Conservation (phyloP, 495 filamentous ascomycete genomes). For the Penicillium fimorum region DNA sequence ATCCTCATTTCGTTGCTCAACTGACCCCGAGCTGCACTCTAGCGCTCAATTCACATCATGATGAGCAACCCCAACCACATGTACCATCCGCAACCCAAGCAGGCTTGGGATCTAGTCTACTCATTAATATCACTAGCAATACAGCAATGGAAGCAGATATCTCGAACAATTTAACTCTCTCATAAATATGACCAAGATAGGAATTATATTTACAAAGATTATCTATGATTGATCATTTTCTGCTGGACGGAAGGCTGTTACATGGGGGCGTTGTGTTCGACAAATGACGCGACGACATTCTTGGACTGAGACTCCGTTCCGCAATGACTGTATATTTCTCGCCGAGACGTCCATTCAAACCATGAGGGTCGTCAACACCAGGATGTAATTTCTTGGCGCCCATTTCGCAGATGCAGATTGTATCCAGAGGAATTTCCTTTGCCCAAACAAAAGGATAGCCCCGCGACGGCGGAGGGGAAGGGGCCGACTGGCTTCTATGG, state of each 20-base stretch:
- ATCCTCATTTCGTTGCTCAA: background rate
- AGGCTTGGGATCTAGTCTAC: constrained; percentile 24
- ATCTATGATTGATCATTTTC: background rate
- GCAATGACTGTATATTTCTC: constrained; percentile 46
- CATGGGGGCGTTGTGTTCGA: background rate
- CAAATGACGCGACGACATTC: background rate
- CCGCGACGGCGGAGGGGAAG: background rate
- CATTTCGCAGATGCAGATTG: constrained; percentile 73
- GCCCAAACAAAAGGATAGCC: constrained; percentile 56
- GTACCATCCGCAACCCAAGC: constrained; percentile 18
- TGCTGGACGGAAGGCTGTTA: no score
- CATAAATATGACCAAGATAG: background rate
- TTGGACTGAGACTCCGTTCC: constrained; percentile 29
- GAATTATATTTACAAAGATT: background rate
- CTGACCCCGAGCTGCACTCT: background rate
- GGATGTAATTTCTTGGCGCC: constrained; percentile 61
- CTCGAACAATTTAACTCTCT: background rate
- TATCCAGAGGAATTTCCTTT: constrained; percentile 57
- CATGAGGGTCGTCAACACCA: constrained; percentile 19
- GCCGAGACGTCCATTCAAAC: constrained; percentile 36
- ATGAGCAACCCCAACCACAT: constrained; percentile 3
- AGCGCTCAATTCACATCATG: background rate
- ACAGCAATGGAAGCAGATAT: constrained; percentile 4
- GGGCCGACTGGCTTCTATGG: background rate
- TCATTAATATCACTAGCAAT: constrained; percentile 8